A percentile compares a stretch with the other conserved stretches of the same genome.
Evolutionary conservation across 2,329 filamentous ascomycete species (phyloP).

Genomic region (Lecanosticta acicola): DNA sequence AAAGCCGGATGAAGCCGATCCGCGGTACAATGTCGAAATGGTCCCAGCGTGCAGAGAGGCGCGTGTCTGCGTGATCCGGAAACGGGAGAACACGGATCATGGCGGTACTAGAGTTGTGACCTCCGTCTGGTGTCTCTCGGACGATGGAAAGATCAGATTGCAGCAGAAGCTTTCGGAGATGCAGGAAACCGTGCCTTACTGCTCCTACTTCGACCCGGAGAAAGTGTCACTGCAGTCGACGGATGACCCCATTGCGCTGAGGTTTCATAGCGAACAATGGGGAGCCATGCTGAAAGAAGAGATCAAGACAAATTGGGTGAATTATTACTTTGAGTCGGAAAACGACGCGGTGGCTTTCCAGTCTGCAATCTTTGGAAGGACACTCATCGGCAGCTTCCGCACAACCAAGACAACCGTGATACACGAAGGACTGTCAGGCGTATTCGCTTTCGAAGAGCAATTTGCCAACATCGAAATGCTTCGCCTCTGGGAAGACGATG

Average conservation of each 20-base stretch:
- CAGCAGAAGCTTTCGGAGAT: conserved; percentile 41
- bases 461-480: conserved; percentile 46
- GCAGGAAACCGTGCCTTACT: conserved; percentile 41
- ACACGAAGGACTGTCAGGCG: conserved; percentile 39
- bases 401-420: conserved; percentile 42
- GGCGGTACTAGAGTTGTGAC: conserved; percentile 37
- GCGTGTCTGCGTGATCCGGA: conserved; percentile 41
- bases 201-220: conserved; percentile 41
- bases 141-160: conserved; percentile 39
- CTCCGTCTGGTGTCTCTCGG: conserved; percentile 42
- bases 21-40: conserved; percentile 38
- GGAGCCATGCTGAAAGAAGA: conserved; percentile 32
- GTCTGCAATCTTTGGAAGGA: conserved; percentile 43
- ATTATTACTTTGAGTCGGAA: conserved; percentile 37
- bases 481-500: conserved; percentile 43
- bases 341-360: conserved; percentile 39
- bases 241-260: conserved; percentile 33
- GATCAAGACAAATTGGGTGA: conserved; percentile 41
- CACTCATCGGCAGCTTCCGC: conserved; percentile 39
- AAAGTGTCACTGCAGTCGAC: conserved; percentile 38
- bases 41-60: conserved; percentile 34
- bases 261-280: conserved; percentile 37
- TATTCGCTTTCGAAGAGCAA: conserved; percentile 43
- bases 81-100: conserved; percentile 35
- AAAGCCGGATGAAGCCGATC: conserved; percentile 32